A percentile compares a stretch with the other conserved stretches of the same genome.
Evolutionary conservation across 2,329 filamentous ascomycete genomes (phyloP).

Genomic region (Thelonectria rubi): DNA sequence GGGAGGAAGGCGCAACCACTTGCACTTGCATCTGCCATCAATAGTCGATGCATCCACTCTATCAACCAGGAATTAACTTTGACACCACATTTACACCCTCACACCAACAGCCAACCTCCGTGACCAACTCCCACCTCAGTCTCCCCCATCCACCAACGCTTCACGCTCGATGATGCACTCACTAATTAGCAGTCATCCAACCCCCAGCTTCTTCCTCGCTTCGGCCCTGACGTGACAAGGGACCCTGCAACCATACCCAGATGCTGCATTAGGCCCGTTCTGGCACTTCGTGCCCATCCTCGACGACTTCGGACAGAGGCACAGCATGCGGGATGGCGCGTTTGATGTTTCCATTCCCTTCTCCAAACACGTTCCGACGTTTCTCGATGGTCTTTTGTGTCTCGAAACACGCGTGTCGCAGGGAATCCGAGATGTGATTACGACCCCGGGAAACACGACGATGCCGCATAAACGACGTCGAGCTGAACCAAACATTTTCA

Average conservation of each 20-base stretch:
- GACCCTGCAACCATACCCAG: conserved; percentile 9
- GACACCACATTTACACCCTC: too few relatives aligned
- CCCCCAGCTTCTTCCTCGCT: neutral
- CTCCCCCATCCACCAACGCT: neutral
- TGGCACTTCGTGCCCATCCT: conserved; percentile 4
- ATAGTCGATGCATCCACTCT: too few relatives aligned
- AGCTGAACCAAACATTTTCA: neutral
- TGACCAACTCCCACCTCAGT: neutral
- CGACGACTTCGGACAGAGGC: conserved; percentile 8
- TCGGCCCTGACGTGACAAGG: neutral
- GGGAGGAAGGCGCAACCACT: too few relatives aligned
- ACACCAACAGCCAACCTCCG: too few relatives aligned
- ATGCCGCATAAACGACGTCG: neutral
- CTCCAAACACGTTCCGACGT: conserved; percentile 11
- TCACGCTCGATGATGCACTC: neutral
- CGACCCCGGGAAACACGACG: neutral
- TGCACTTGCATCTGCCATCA: too few relatives aligned
- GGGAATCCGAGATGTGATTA: conserved; percentile 8
- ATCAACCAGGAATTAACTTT: too few relatives aligned
- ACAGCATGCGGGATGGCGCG: conserved; percentile 14
- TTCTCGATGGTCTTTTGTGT: neutral
- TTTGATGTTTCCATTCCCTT: conserved; percentile 16
- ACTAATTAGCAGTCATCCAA: too few relatives aligned
- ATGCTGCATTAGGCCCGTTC: conserved; percentile 16
- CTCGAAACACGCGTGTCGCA: conserved; percentile 7